Evolutionary conservation across 1,284 basidiomycete species (phyloP).

Genomic region (Pterulicium gracile): DNA sequence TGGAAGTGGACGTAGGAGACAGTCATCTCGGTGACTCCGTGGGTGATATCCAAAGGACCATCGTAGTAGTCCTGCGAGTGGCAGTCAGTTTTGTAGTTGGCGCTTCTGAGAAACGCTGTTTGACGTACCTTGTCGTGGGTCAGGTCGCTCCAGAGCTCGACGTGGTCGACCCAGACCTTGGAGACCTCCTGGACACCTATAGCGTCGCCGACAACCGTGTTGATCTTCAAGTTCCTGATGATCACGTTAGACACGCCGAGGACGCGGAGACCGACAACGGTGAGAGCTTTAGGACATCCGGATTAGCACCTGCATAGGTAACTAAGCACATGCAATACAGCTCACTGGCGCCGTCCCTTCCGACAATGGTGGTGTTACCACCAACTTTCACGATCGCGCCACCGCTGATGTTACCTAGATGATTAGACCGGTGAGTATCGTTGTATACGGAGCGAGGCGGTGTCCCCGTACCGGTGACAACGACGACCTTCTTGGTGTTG

Average conservation of each 20-base stretch:
- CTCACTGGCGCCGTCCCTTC: constrained; percentile 18
- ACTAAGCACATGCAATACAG: background rate
- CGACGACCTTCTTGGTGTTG: constrained; percentile 30
- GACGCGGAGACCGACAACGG: constrained; percentile 30
- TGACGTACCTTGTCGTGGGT: constrained; percentile 35
- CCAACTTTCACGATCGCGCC: constrained; percentile 30
- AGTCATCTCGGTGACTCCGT: background rate
- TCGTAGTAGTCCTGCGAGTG: background rate
- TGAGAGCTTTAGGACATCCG: constrained; percentile 21
- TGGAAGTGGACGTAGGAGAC: background rate
- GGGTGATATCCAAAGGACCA: background rate
- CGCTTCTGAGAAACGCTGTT: background rate
- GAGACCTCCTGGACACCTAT: constrained; percentile 29
- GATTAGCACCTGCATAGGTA: constrained; percentile 5
- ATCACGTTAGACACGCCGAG: constrained; percentile 32
- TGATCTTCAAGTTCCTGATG: constrained; percentile 37
- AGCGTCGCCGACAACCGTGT: constrained; percentile 35
- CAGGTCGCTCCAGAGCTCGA: constrained; percentile 31
- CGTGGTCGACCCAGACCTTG: constrained; percentile 36
- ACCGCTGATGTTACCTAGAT: constrained; percentile 29
- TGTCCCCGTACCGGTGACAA: constrained; percentile 24
- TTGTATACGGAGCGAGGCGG: background rate
- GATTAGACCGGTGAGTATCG: background rate
- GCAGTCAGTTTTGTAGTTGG: background rate
- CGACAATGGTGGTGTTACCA: constrained; percentile 32